phyloP scores from a whole-genome alignment of 1,284 basidiomycete species.

The Afroboletus lepidellus region DNA sequence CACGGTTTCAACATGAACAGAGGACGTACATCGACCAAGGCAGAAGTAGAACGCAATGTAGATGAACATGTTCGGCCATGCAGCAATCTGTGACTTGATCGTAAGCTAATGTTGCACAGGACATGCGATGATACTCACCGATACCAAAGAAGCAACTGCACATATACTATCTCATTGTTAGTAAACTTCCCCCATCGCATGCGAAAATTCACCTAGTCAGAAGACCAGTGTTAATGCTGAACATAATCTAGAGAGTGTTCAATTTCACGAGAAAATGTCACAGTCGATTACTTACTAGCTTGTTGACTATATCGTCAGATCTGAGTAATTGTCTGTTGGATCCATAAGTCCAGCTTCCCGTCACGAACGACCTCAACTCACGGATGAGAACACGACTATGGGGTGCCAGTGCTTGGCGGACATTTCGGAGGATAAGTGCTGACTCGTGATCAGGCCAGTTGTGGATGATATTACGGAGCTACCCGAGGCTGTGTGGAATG shows the following conservation, averaged over 20 bases:
- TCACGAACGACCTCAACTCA: constrained; percentile 8
- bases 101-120: not conserved
- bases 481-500: constrained; percentile 32
- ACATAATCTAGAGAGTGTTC: constrained; percentile 40
- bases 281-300: constrained; percentile 33
- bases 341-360: not conserved
- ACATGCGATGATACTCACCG: constrained; percentile 28
- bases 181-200: not conserved
- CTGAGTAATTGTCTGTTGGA: too few relatives aligned
- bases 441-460: constrained; percentile 33
- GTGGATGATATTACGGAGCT: constrained; percentile 21
- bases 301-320: constrained; percentile 48
- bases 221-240: constrained; percentile 48
- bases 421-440: constrained; percentile 17
- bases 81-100: constrained; percentile 30
- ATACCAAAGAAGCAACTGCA: constrained; percentile 44
- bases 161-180: constrained; percentile 29
- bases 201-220: constrained; percentile 33
- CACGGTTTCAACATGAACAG: too few relatives aligned
- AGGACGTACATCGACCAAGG: constrained; percentile 44
- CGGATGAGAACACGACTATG: constrained; percentile 32
- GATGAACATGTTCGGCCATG: constrained; percentile 41
- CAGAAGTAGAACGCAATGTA: constrained; percentile 52
- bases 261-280: not conserved
- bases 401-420: constrained; percentile 24